Base-by-base conservation (phyloP, 2,329 filamentous ascomycete species). In the Emmonsia crescens region DNA sequence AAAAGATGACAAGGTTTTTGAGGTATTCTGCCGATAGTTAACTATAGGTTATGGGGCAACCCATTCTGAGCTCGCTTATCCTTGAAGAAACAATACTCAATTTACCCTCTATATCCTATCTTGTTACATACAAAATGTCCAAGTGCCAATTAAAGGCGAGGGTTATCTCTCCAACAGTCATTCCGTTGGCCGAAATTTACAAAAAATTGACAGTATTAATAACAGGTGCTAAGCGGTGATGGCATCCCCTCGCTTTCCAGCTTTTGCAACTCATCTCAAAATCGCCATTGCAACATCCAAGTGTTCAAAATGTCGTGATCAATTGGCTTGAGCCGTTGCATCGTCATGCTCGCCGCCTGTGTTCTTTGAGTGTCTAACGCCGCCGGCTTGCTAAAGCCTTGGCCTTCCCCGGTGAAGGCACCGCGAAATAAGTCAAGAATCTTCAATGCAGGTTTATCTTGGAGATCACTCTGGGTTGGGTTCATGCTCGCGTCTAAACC, bases 401-500 rank as follows among this genome's bases (percentile, higher is more conserved):
- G 33, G n/a, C 8, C 48, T 1, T 63, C 62, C 0, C 61, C 70
- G 1, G 42, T 61, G 3, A 67, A 68, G 68, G 77, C 69, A 1
- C 67, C 71, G 57, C 70, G 70, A 65, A 81, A 83, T 31, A 79
- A 78, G 52, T 82, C 80, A 0, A 83, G 65, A 52, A 84, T 70
- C 72, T 83, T 84, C 48, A 83, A 66, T 10, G 76, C 80, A 0
- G 80, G 80, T 64, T 82, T 82, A 60, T 68, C 71, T 3, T 72
- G 72, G 0, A 81, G 64, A 9, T 76, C 71, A 2, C 74, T 70
- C 16, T 71, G 73, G 3, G 69, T 70, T 5, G 69, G 66, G 0
- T 71, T 71, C 49, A 72, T 69, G 61, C 78, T 80, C 62, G 74
- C 63, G 61, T 80, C 77, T 24, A 84, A 70, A 10, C 71, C 68